phyloP scores from a whole-genome alignment of 306 rosid species.

The Cicer bijugum region DNA sequence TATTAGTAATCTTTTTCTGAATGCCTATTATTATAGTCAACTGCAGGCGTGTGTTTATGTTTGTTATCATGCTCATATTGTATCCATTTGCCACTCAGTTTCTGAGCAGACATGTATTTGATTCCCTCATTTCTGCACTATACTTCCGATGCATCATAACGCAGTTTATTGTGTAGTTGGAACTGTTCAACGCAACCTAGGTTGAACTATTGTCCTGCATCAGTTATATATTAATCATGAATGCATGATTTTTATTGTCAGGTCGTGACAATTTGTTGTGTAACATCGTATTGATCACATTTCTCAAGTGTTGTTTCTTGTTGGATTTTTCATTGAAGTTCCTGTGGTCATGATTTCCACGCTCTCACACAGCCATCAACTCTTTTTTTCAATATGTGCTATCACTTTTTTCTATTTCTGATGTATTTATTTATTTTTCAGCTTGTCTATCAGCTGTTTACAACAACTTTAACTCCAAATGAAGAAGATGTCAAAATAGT shows the following conservation, averaged over 20 bases:
- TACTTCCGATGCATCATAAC: constrained; percentile 34
- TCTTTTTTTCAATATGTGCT: constrained; percentile 24
- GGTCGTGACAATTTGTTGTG: constrained; percentile 9
- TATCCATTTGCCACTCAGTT: not conserved
- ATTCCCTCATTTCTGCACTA: constrained; percentile 15
- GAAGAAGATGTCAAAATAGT: constrained; percentile 92
- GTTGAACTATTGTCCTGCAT: constrained; percentile 14
- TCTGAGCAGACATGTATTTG: constrained; percentile 6
- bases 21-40: constrained; percentile 11
- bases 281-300: constrained; percentile 2
- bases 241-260: constrained; percentile 17
- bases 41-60: constrained; percentile 19
- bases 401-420: constrained; percentile 37
- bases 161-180: constrained; percentile 33
- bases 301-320: constrained; percentile 17
- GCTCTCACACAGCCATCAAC: not conserved
- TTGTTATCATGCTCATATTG: not conserved
- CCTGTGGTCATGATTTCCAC: constrained; percentile 22
- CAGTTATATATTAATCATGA: constrained; percentile 15
- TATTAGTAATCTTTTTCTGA: constrained; percentile 24
- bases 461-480: constrained; percentile 74
- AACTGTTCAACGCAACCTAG: not conserved
- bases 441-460: constrained; percentile 95
- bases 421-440: constrained; percentile 47
- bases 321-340: constrained; percentile 17